Percentiles rank a stretch among this genome's conserved stretches.
Evolutionary conservation across 208 protist genomes (phyloP).

Genomic region (Leishmania guyanensis): DNA sequence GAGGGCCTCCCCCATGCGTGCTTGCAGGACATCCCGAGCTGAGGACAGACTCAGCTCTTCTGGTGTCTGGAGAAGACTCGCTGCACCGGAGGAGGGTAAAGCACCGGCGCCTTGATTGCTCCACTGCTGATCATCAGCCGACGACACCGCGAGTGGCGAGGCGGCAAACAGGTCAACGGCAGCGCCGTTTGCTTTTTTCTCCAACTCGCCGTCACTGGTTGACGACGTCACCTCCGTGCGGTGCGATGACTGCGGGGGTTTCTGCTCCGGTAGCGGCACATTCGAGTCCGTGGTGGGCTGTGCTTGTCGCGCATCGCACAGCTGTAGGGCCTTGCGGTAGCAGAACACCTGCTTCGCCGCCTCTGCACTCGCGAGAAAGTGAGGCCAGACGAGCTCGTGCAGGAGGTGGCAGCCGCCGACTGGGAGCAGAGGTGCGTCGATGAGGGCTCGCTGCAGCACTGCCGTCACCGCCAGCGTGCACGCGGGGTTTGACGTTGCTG

Average conservation of each 20-base stretch:
- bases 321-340: slow-evolving; percentile 10
- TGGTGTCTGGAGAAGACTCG: background rate
- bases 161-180: background rate
- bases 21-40: slow-evolving; percentile 1
- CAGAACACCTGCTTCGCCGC: slow-evolving; percentile 40
- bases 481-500: background rate
- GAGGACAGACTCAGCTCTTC: slow-evolving; percentile 26
- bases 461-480: slow-evolving; percentile 16
- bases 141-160: background rate
- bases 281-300: background rate
- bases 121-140: background rate
- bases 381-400: slow-evolving; percentile 54
- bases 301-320: slow-evolving; percentile 8
- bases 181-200: background rate
- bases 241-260: background rate
- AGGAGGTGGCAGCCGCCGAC: slow-evolving; percentile 57
- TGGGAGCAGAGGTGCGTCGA: slow-evolving; percentile 63
- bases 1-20: slow-evolving; percentile 21
- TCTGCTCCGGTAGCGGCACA: background rate
- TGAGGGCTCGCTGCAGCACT: slow-evolving; percentile 47
- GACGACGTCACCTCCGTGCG: background rate
- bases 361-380: slow-evolving; percentile 36
- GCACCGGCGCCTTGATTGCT: background rate
- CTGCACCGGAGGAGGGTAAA: background rate
- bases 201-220: background rate